Base-by-base conservation (phyloP, 169 alveolate genomes). In the Eimeria nieschulzi region DNA sequence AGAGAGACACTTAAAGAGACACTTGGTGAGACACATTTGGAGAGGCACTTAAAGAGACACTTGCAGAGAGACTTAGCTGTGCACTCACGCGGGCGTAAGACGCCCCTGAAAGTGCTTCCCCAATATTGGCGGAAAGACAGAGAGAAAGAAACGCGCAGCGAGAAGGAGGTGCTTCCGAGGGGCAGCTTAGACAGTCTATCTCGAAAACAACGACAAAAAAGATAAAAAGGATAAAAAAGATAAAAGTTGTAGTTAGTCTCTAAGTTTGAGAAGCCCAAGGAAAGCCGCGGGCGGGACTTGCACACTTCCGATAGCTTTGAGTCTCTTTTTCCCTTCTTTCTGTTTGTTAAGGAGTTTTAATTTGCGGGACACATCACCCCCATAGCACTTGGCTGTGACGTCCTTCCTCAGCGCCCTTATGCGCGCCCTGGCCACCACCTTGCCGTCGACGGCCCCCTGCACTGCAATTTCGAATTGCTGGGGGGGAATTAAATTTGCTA, bases 341-440 rank as follows among this genome's bases (percentile, higher is more conserved):
- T 97, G 98, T 83, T 97, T 97, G 79, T 97, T 98, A 51, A 97
- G 95, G 51, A 98, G 95, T 91, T 98, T 98, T 92, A 95, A 96
- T 82, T 97, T 97, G 80, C 99, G 93, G 25, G 99, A 93, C n/a
- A 95, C 95, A 94, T 98, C 99, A 5, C 99, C 99, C 19, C 99
- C 99, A 93, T 98, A 97, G 90, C 98, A 96, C 90, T 97, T 96
- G 23, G 98, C 99, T 21, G 97, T 94, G 53, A 98, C 99, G 95
- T 98, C 97, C 93, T 98, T 98, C 91, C 98, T 95, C 51, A 95
- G 73, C 19, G 98, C 98, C 66, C 96, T 94, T 7, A 98, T 96
- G 75, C 94, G 94, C 85, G 95, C 97, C 21, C 98, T 95, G 12
- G 98, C 98, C 26, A 97, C 95, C 19, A 97, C 96, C 59, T 96